Evolutionary conservation across 2,329 filamentous ascomycete species (phyloP), one percentile per base, ranked within the genome.

Genomic region (Chrysosporium queenslandicum): DNA sequence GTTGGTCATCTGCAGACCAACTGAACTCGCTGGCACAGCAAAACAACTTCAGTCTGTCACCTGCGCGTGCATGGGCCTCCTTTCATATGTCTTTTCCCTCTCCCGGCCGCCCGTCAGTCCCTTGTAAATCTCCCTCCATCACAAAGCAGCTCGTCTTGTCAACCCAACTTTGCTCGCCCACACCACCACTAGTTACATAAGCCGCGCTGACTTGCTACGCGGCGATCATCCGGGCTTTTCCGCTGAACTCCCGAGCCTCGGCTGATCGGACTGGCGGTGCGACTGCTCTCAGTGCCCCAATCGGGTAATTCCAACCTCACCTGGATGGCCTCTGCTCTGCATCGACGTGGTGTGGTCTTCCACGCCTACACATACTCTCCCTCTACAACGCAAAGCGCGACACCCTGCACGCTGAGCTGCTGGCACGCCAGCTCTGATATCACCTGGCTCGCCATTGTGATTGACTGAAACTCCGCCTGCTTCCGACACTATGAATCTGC

Each of bases 231-330:
- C 47, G 47, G 27, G 46, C 36, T 20, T 41, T 49, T 49, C 36
- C 45, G 45, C 29, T 21, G 29, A 34, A 21, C 16, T 34, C 43
- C 43, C 32, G 45, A 37, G 32, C 45, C 45, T 47, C 45, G 45
- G 45, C 45, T 47, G 30, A 37, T 16, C 32, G 2, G 32, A 14
- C 32, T 12, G 8, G 32, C 32, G 9, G n/a, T 36, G 6, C 14
- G 9, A n/a, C 32, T 36, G 8, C 29, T 6, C 29, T 12, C 29
- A 5, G 29, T 11, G 6, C 29, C 29, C 29, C 29, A 29, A 29
- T 29, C 27, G 27, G 9, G 27, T 9, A 29, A 29, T 29, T 29
- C 27, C 27, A 29, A 29, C 27, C 27, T 29, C 27, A 29, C 32
- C 32, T 12, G 8, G 27, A 29, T 29, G 27, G 4, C 9, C 9